Evolutionary conservation across 768 basidiomycete genomes (phyloP).

Genomic region (Serendipita sp.): DNA sequence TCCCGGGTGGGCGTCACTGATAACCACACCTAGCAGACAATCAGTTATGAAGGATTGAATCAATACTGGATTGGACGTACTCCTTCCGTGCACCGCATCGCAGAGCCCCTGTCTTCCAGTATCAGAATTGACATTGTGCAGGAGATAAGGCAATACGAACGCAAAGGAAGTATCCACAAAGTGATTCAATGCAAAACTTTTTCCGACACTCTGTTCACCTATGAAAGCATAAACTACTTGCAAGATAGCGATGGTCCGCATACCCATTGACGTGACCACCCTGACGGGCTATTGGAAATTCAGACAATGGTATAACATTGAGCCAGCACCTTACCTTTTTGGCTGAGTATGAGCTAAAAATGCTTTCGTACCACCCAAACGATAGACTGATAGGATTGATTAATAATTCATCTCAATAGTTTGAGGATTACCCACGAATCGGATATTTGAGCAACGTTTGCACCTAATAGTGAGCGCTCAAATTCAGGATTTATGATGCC

Average conservation of each 20-base stretch:
- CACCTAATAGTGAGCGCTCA: slow-evolving; percentile 40
- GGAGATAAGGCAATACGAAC: slow-evolving; percentile 46
- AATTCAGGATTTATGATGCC: slow-evolving; percentile 33
- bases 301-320: not conserved
- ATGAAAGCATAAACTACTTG: not conserved
- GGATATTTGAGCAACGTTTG: slow-evolving; percentile 40
- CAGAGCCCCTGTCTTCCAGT: slow-evolving; percentile 10
- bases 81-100: slow-evolving; percentile 12
- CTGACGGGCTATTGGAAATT: slow-evolving; percentile 32
- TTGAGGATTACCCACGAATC: slow-evolving; percentile 18
- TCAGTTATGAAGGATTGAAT: not conserved
- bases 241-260: not conserved
- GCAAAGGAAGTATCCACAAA: slow-evolving; percentile 49
- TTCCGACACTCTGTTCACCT: slow-evolving; percentile 51
- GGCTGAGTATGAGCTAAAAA: slow-evolving; percentile 47
- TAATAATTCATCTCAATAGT: not conserved
- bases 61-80: not conserved
- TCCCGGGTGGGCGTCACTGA: slow-evolving; percentile 45
- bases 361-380: slow-evolving; percentile 49
- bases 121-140: slow-evolving; percentile 12
- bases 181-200: slow-evolving; percentile 43
- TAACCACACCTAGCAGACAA: slow-evolving; percentile 45
- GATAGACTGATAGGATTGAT: slow-evolving; percentile 20
- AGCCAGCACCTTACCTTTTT: slow-evolving; percentile 26
- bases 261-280: slow-evolving; percentile 48